Evolutionary conservation across 164 flowering plant species (phyloP).

Genomic region (Macadamia integrifolia): DNA sequence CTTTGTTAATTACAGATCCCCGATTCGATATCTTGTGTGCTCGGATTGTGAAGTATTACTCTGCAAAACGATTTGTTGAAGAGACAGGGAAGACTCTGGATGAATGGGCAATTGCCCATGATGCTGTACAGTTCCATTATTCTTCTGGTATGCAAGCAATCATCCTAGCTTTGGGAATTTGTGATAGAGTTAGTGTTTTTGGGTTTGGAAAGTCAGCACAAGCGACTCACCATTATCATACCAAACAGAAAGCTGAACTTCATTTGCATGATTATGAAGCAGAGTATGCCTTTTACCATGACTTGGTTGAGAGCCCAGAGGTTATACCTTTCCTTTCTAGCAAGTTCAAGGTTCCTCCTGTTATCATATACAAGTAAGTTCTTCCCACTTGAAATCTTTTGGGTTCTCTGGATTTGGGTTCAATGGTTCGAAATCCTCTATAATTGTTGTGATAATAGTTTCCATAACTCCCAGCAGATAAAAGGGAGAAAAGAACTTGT

Average conservation of each 20-base stretch:
- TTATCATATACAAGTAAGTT: constrained; percentile 50
- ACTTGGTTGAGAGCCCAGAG: constrained; percentile 46
- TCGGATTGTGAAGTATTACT: constrained; percentile 88
- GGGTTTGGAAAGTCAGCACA: constrained; percentile 77
- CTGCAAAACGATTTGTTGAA: constrained; percentile 64
- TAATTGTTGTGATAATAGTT: constrained; percentile 10
- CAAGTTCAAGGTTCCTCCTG: constrained; percentile 71
- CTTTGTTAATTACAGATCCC: constrained; percentile 74
- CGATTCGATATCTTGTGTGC: constrained; percentile 83
- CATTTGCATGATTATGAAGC: constrained; percentile 82
- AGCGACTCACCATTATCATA: constrained; percentile 92
- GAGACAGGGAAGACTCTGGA: constrained; percentile 49
- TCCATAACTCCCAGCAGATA: background rate
- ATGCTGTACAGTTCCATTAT: constrained; percentile 76
- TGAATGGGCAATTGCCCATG: constrained; percentile 70
- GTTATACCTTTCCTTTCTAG: constrained; percentile 67
- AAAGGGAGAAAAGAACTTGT: background rate
- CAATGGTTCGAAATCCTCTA: background rate
- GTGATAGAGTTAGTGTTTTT: constrained; percentile 78
- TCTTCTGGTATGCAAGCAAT: constrained; percentile 99
- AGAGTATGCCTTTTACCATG: constrained; percentile 70
- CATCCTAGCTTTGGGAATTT: constrained; percentile 83
- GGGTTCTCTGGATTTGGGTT: background rate
- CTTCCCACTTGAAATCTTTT: background rate
- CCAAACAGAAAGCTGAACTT: constrained; percentile 87